Evolutionary conservation across 108 stramenopile genomes (phyloP).

Genomic region (Cyclotella atomus): DNA sequence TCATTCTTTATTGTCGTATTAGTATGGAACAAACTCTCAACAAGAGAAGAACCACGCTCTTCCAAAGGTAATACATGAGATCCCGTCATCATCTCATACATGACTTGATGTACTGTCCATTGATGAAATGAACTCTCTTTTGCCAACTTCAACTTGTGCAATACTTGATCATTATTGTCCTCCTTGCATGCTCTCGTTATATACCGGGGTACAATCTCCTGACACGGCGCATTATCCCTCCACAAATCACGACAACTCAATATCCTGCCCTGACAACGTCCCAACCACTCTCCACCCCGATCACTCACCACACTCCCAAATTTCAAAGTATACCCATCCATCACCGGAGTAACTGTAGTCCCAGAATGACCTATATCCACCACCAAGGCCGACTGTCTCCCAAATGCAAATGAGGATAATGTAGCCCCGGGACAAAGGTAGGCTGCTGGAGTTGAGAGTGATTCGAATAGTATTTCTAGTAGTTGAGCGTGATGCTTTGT

Average conservation of each 20-base stretch:
- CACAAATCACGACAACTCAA: slow-evolving; percentile 20
- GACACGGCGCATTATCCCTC: slow-evolving; percentile 36
- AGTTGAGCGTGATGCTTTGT: slow-evolving; percentile 37
- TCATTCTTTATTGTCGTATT: slow-evolving; percentile 21
- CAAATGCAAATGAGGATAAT: slow-evolving; percentile 80
- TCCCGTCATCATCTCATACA: slow-evolving; percentile 81
- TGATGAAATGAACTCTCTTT: slow-evolving; percentile 56
- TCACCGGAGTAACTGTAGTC: slow-evolving; percentile 74
- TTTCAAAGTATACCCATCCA: slow-evolving; percentile 78
- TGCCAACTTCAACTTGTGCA: slow-evolving; percentile 7
- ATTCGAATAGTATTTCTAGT: slow-evolving; percentile 80
- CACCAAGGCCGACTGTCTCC: slow-evolving; percentile 78
- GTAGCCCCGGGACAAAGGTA: slow-evolving; percentile 83
- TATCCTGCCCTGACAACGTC: slow-evolving; percentile 50
- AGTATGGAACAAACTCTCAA: slow-evolving; percentile 28
- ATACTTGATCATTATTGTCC: slow-evolving; percentile 7
- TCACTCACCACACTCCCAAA: slow-evolving; percentile 71
- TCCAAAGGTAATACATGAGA: slow-evolving; percentile 28
- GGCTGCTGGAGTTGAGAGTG: slow-evolving; percentile 67
- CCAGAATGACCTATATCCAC: slow-evolving; percentile 82
- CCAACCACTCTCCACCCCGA: slow-evolving; percentile 81
- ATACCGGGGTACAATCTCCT: slow-evolving; percentile 23
- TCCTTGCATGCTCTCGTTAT: background rate
- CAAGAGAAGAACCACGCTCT: slow-evolving; percentile 10
- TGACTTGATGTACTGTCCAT: slow-evolving; percentile 76